These are phyloP conservation scores for Centrapalus pauciflorus DNA, from an alignment of 129 eudicot genomes.

Conservation along the genomic window DNA sequence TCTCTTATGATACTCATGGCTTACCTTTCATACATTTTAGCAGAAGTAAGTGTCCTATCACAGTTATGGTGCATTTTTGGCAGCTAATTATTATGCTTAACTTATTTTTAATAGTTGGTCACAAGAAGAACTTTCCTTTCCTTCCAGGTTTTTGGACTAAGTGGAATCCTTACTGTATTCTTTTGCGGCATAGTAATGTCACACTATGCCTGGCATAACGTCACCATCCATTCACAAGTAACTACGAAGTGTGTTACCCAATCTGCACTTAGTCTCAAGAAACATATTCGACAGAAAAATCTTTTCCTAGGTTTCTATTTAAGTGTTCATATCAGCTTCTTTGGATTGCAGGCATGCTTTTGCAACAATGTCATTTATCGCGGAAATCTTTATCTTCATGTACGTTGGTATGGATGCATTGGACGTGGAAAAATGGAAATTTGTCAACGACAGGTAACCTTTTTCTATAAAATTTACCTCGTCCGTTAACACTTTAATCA, in stretches of 20 bases:
- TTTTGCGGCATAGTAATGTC: conserved; percentile 96
- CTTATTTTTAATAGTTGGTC: neutral
- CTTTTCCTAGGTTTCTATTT: neutral
- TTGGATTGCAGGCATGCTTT: conserved; percentile 42
- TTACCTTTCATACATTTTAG: conserved; percentile 74
- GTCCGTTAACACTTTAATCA: neutral
- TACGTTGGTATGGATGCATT: conserved; percentile 43
- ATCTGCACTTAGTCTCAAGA: neutral
- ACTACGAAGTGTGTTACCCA: conserved; percentile 60
- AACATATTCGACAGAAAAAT: neutral
- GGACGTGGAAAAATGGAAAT: conserved; percentile 32
- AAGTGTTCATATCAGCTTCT: conserved; percentile 1
- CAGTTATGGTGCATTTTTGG: neutral
- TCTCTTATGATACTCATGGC: conserved; percentile 88
- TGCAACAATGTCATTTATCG: conserved; percentile 42
- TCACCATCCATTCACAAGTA: conserved; percentile 64
- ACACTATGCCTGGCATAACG: conserved; percentile 94
- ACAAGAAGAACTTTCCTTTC: neutral
- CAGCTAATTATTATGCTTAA: neutral
- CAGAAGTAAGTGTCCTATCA: conserved; percentile 57
- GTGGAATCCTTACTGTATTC: conserved; percentile 93
- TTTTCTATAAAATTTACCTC: neutral
- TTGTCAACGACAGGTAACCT: conserved; percentile 52
- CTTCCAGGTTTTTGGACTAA: conserved; percentile 63
- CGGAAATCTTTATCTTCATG: conserved; percentile 41